Conservation (phyloP, 108 stramenopile species). For the Asterionellopsis glacialis region DNA sequence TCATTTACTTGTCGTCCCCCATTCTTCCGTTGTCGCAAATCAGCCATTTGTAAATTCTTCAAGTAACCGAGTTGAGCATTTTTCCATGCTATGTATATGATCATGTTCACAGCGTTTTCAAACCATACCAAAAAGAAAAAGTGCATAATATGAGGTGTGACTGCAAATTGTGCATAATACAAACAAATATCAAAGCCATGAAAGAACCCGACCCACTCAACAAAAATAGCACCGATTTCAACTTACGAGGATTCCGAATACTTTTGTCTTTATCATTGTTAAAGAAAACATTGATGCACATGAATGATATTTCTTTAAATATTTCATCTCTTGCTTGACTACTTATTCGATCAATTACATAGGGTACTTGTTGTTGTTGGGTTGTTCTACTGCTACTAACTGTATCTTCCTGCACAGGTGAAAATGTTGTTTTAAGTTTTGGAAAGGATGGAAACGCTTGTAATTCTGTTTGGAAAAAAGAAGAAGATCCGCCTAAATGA, state of each 20-base stretch:
- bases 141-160: no score
- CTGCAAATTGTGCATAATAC: not conserved
- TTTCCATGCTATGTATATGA: not conserved
- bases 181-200: conserved; percentile 1
- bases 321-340: conserved; percentile 2
- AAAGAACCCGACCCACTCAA: not conserved
- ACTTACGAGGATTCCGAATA: conserved; percentile 13
- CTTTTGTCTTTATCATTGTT: conserved; percentile 27
- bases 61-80: conserved; percentile 1
- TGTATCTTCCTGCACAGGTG: no score
- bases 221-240: not conserved
- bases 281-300: conserved; percentile 76
- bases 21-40: conserved; percentile 33
- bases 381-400: not conserved
- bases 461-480: no score
- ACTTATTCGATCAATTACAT: conserved; percentile 46
- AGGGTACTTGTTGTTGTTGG: conserved; percentile 16
- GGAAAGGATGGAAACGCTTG: no score
- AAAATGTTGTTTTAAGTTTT: no score
- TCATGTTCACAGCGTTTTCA: no score
- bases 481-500: no score
- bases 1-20: conserved; percentile 25
- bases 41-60: not conserved
- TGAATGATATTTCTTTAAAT: conserved; percentile 37
- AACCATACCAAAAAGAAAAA: no score